Conservation (phyloP, 2,329 filamentous ascomycete genomes). For the Nigrospora sphaerica region DNA sequence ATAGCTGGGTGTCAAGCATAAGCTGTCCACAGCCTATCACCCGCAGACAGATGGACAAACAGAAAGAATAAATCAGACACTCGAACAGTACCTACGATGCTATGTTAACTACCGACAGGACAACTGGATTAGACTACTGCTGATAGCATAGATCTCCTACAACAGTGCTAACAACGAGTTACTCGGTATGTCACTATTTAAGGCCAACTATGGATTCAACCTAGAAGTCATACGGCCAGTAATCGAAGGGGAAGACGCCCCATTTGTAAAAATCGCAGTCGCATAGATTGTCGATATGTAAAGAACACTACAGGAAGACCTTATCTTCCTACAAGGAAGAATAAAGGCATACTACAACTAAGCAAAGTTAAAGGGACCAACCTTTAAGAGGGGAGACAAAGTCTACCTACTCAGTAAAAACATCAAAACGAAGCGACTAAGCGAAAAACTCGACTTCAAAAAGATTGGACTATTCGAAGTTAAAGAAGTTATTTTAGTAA, state of each 20-base stretch:
- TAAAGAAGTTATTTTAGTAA: background rate
- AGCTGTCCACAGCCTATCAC: conserved; percentile 1
- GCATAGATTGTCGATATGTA: background rate
- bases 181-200: background rate
- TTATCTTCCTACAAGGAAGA: background rate
- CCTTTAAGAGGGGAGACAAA: background rate
- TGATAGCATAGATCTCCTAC: conserved; percentile 4
- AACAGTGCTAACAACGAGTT: conserved; percentile 4
- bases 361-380: background rate
- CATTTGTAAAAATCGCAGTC: background rate
- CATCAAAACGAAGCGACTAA: background rate
- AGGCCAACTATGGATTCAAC: background rate
- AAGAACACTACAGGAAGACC: background rate
- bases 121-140: conserved; percentile 4
- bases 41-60: conserved; percentile 2
- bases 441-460: conserved; percentile 1
- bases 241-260: background rate
- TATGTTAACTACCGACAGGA: conserved; percentile 4
- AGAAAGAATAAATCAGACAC: conserved; percentile 4
- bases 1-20: background rate
- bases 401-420: conserved; percentile 1
- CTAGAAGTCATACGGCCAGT: background rate
- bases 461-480: background rate
- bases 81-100: conserved; percentile 5
- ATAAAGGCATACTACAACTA: background rate